Evolutionary conservation across 2,329 filamentous ascomycete species (phyloP).

Genomic region (Aspergillus sp.): DNA sequence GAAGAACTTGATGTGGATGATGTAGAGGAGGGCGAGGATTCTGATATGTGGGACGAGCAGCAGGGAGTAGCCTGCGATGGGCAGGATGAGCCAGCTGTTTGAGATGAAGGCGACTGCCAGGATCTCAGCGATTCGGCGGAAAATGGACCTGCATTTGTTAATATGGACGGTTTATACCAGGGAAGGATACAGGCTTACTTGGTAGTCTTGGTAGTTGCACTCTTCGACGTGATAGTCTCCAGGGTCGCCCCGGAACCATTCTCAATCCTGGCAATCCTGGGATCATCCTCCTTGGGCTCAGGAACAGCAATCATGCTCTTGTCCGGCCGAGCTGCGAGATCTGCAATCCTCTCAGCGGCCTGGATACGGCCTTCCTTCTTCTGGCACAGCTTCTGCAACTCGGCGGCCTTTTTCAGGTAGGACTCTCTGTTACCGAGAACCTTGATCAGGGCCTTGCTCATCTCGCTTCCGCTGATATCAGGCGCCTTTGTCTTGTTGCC

Average conservation of each 20-base stretch:
- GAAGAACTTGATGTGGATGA: constrained; percentile 68
- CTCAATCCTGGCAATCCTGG: constrained; percentile 11
- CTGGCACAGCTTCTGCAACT: constrained; percentile 19
- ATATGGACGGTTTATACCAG: background rate
- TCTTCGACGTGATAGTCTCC: constrained; percentile 1
- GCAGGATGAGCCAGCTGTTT: constrained; percentile 35
- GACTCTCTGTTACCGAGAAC: constrained; percentile 18
- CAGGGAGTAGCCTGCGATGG: constrained; percentile 76
- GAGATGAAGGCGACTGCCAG: constrained; percentile 16
- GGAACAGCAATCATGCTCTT: constrained; percentile 19
- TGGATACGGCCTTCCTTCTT: constrained; percentile 20
- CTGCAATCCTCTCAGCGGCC: constrained; percentile 22
- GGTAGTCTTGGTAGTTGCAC: too few species aligned
- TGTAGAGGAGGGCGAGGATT: constrained; percentile 67
- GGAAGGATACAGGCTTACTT: constrained; percentile 9
- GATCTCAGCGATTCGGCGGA: constrained; percentile 8
- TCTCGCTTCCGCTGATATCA: constrained; percentile 26
- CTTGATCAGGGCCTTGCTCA: constrained; percentile 27
- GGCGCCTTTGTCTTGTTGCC: constrained; percentile 36
- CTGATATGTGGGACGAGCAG: constrained; percentile 78
- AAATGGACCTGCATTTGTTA: constrained; percentile 10
- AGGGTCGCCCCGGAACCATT: constrained; percentile 12
- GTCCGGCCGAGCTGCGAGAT: constrained; percentile 18
- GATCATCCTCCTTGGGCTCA: constrained; percentile 9
- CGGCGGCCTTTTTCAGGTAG: constrained; percentile 19